Evolutionary conservation across 805 yeast species (phyloP), one percentile per base, ranked within the genome.

Genomic region (Clavispora santaluciae): DNA sequence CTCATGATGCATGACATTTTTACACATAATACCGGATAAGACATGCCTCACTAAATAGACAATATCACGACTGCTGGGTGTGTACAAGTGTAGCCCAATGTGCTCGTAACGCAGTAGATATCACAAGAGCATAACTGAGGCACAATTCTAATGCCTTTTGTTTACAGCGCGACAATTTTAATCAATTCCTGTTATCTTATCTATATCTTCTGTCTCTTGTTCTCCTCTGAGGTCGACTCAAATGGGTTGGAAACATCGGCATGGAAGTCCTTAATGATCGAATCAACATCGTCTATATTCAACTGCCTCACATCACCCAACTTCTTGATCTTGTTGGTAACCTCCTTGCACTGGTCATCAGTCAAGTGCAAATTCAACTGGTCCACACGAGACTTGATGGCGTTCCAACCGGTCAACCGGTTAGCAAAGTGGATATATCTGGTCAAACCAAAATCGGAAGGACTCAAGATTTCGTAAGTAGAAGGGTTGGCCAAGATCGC

Each of bases 331-430:
- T 90, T 90, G 55, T 77, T 74, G 25, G 99, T 91, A 49, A 93
- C 95, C 63, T 87, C 96, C 77, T 93, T 93, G 69, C 86, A 74
- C 76, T 91, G 97, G 53, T 82, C 91, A 61, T 91, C 99, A 37
- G 93, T 80, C 61, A 91, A 75, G 56, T 82, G 72, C 68, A 91
- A 75, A 69, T 93, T 90, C 70, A 91, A 79, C 70, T 91, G 99
- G 64, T 91, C 99, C 47, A 93, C 99, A 70, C 99, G 85, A 33
- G 95, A 81, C 75, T 91, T 91, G 78, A 91, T 91, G 41, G 98
- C 98, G 68, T 91, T 93, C 99, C 99, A 91, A 48, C 99, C 99
- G 11, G 99, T 91, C 60, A 91, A 76, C 62, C 98, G 83, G 78
- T 91, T 91, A 55, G 98, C 98, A 64, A 91, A 93, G 68, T 93